Conservation (phyloP, 1,284 basidiomycete genomes). For the Salmacisia buchloeana region DNA sequence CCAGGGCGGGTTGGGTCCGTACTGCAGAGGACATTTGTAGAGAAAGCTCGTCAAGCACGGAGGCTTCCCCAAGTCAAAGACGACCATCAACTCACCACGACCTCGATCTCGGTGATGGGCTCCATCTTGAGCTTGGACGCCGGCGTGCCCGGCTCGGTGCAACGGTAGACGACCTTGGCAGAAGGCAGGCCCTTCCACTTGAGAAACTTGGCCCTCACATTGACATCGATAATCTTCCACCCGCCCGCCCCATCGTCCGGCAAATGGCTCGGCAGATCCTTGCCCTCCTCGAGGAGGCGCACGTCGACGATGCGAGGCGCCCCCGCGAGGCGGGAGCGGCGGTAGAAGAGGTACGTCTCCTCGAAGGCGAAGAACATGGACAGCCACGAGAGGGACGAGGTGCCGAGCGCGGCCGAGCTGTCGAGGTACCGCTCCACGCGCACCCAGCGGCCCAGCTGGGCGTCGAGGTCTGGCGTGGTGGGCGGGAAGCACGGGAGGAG, state of each 20-base stretch:
- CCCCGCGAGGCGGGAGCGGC: constrained; percentile 21
- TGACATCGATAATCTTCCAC: constrained; percentile 31
- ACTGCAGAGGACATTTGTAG: constrained; percentile 10
- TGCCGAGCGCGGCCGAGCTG: constrained; percentile 28
- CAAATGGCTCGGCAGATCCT: constrained; percentile 12
- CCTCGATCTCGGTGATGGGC: constrained; percentile 39
- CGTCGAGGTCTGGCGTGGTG: constrained; percentile 67
- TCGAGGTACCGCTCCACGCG: constrained; percentile 73
- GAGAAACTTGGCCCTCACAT: constrained; percentile 23
- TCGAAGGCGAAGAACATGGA: constrained; percentile 22
- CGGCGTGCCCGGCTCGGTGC: constrained; percentile 9
- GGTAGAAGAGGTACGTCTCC: constrained; percentile 39
- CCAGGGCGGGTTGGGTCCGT: constrained; percentile 37
- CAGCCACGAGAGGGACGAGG: background rate
- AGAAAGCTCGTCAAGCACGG: too few species aligned
- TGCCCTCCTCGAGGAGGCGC: constrained; percentile 22
- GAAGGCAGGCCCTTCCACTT: constrained; percentile 15
- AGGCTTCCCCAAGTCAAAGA: background rate
- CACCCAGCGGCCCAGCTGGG: constrained; percentile 79
- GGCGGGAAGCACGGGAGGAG: constrained; percentile 63
- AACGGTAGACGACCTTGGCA: constrained; percentile 32
- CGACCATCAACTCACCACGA: constrained; percentile 15
- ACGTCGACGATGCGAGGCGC: constrained; percentile 35
- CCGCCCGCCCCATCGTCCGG: constrained; percentile 15
- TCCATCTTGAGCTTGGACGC: constrained; percentile 8